A percentile compares a stretch with the other conserved stretches of the same genome.
Conservation (phyloP, 805 yeast genomes). For the Candida boidinii region DNA sequence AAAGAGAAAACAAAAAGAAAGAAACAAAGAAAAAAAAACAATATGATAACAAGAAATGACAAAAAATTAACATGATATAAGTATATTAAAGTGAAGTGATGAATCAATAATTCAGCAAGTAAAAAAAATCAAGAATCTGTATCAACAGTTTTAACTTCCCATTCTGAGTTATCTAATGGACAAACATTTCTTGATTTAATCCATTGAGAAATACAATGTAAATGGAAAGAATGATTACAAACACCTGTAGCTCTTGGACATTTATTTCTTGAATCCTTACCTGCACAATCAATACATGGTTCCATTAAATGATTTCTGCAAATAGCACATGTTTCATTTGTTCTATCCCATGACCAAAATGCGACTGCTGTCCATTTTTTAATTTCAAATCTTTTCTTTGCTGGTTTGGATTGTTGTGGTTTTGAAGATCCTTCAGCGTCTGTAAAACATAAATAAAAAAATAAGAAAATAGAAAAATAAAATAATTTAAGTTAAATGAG, state of each 20-base stretch:
- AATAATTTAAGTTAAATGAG: too few relatives aligned
- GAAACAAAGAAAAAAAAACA: too few relatives aligned
- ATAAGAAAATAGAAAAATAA: too few relatives aligned
- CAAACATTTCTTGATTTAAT: conserved; percentile 90
- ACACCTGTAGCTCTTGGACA: conserved; percentile 97
- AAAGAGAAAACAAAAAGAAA: too few relatives aligned
- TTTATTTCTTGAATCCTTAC: conserved; percentile 46
- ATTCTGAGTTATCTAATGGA: conserved; percentile 90
- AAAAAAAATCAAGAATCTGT: too few relatives aligned
- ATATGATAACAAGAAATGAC: too few relatives aligned
- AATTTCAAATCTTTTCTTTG: conserved; percentile 77
- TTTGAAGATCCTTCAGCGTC: too few relatives aligned
- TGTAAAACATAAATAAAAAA: too few relatives aligned
- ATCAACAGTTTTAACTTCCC: conserved; percentile 36
- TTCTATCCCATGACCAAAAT: conserved; percentile 96
- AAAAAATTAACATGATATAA: too few relatives aligned
- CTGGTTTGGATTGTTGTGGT: conserved; percentile 22
- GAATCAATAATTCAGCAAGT: too few relatives aligned
- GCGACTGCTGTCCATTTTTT: conserved; percentile 99
- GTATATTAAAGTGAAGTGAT: too few relatives aligned
- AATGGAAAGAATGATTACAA: conserved; percentile 97
- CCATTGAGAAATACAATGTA: conserved; percentile 96
- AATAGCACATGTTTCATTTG: conserved; percentile 85
- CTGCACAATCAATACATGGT: conserved; percentile 89
- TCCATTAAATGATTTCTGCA: conserved; percentile 98